Evolutionary conservation across 202 grass and related monocot species (phyloP), one percentile per base, ranked within the genome.

Genomic region (Panicum virgatum): DNA sequence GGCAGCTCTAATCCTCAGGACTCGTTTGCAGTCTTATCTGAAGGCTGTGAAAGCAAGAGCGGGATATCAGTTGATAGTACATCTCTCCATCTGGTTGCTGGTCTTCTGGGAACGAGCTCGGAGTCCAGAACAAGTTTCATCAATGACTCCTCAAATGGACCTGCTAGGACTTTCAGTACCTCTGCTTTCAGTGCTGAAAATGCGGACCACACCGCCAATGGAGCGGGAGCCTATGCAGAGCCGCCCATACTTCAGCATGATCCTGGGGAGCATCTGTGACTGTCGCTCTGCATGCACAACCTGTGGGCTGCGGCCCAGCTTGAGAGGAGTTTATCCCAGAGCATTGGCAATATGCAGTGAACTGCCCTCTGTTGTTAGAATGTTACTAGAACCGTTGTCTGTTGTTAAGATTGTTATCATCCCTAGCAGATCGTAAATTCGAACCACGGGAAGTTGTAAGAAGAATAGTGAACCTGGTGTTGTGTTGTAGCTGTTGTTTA

Each of bases 121-220:
- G 72, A 82, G 47, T 89, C 78, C 32, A 85, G 72, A 43, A 52
- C 58, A 25, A 58, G 82, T 40, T 89, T 89, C 58, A 34, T 82
- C 82, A 70, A 85, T 5, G 73, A 19, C 9, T 70, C 58, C 0
- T 65, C 48, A 9, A 67, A 67, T 1, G 74, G 56, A 42, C 67
- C 47, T 57, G 26, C 34, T 0, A 46, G 75, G 46, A 64, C 62
- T 20, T 32, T 65, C 11, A 12, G 23, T 19, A 1, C 25, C 25
- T 44, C 45, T 23, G 53, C 13, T 20, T n/a, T 65, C 47, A 7
- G 14, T 22, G 25, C 26, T 23, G 59, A 66, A 56, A 34, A 37
- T 25, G 26, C 30, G 3, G 60, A 83, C 6, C 34, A 54, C n/a
- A 66, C 44, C 9, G 2, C 11, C 71, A 75, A 16, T 1, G 9